Evolutionary conservation across 495 filamentous ascomycete species (phyloP).

Genomic region (Sabuloglossum arenarium): DNA sequence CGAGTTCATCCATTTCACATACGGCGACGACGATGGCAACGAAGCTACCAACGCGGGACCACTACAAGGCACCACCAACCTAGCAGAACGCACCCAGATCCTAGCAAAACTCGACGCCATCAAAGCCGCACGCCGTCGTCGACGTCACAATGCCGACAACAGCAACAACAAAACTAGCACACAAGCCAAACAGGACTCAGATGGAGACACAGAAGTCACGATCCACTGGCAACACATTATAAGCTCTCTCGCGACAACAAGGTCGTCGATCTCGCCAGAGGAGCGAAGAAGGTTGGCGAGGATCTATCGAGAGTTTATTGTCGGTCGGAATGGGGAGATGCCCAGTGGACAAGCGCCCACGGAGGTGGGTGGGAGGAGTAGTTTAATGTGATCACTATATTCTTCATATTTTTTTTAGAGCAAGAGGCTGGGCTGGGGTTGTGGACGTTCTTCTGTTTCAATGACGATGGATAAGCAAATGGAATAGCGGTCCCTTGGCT

Average conservation of each 20-base stretch:
- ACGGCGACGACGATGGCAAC: neutral
- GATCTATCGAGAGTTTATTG: slow-evolving; percentile 86
- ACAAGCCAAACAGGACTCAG: slow-evolving; percentile 11
- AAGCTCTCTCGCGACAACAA: slow-evolving; percentile 53
- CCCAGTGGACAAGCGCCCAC: slow-evolving; percentile 69
- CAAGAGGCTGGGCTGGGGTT: too few relatives aligned
- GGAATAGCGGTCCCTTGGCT: too few relatives aligned
- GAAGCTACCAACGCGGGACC: slow-evolving; percentile 19
- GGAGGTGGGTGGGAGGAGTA: slow-evolving; percentile 82
- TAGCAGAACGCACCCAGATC: slow-evolving; percentile 47
- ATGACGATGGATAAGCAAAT: too few relatives aligned
- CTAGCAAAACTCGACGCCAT: slow-evolving; percentile 53
- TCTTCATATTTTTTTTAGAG: too few relatives aligned
- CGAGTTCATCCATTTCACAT: neutral
- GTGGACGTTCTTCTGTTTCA: too few relatives aligned
- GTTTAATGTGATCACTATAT: slow-evolving; percentile 85
- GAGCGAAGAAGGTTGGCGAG: slow-evolving; percentile 51
- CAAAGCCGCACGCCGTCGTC: slow-evolving; percentile 39
- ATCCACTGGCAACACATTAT: slow-evolving; percentile 76
- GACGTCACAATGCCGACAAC: slow-evolving; percentile 4
- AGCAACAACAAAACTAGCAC: slow-evolving; percentile 9
- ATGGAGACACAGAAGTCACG: slow-evolving; percentile 42
- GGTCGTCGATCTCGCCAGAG: slow-evolving; percentile 56
- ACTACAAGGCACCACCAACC: slow-evolving; percentile 13
- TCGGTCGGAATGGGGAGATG: slow-evolving; percentile 85